phyloP scores from a whole-genome alignment of 2,329 filamentous ascomycete genomes.

The Colletotrichum spaethianum region DNA sequence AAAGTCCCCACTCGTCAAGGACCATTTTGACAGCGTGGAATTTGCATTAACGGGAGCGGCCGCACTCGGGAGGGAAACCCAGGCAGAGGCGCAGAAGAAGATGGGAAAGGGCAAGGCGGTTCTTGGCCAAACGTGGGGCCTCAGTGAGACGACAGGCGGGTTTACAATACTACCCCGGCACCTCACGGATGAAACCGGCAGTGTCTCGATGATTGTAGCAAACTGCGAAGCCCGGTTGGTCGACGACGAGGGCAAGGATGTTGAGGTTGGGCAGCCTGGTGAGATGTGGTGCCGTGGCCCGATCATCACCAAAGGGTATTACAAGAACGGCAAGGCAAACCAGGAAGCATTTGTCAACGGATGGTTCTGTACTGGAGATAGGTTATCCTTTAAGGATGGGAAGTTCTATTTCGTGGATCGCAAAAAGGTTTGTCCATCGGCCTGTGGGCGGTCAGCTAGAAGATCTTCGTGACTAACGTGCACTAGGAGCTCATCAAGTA shows the following conservation, averaged over 20 bases:
- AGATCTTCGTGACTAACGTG: background rate
- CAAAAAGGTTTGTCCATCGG: conserved; percentile 68
- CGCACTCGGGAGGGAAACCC: conserved; percentile 68
- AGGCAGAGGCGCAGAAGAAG: conserved; percentile 64
- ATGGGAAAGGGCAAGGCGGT: conserved; percentile 57
- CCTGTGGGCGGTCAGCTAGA: background rate
- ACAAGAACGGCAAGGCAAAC: conserved; percentile 77
- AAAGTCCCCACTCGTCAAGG: conserved; percentile 67
- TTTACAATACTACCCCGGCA: conserved; percentile 61
- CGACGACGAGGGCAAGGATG: conserved; percentile 57
- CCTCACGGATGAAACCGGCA: conserved; percentile 60
- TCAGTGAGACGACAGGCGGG: conserved; percentile 68
- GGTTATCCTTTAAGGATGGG: conserved; percentile 78
- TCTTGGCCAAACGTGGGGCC: conserved; percentile 69
- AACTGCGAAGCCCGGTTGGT: conserved; percentile 54
- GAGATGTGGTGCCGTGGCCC: conserved; percentile 80
- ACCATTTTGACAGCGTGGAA: conserved; percentile 67
- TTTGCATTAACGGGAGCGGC: conserved; percentile 68
- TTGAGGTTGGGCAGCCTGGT: conserved; percentile 60
- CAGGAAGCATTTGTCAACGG: conserved; percentile 67
- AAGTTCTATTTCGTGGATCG: conserved; percentile 86
- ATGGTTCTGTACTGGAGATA: conserved; percentile 87
- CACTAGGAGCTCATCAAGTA: conserved; percentile 70
- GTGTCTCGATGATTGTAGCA: conserved; percentile 58
- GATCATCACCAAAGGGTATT: conserved; percentile 80